Base-by-base conservation (phyloP, 768 basidiomycete genomes). In the Lentinula sp. region DNA sequence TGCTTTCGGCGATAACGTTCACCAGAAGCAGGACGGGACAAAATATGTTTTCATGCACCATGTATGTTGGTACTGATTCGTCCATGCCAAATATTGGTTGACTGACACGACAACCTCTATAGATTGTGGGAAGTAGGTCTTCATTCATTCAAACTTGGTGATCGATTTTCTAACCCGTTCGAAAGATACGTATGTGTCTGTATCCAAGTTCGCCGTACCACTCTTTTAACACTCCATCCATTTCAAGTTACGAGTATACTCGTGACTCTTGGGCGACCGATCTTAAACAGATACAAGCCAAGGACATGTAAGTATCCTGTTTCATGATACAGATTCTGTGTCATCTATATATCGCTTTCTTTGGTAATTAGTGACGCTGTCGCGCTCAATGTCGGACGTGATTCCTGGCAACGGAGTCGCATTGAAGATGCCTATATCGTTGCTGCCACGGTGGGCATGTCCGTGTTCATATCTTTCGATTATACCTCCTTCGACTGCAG, bases 371-470 rank as follows among this genome's bases (percentile, higher is more conserved):
- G 79, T 18, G 85, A 87, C 62, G 87, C 82, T 0, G 77, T 87
- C 57, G 86, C 86, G 0, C 72, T 88, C 43, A 89, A 89, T 70
- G 73, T 87, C 45, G 86, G 87, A 43, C 71, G 73, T 4, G 78
- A 81, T 61, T 63, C 70, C 9, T 88, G 85, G 82, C 80, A 85
- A 63, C 72, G 70, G 13, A 66, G 55, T 4, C 82, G 81, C 57
- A 69, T 85, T 8, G 72, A 67, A 8, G 75, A 76, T 18, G 86
- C 86, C 57, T 83, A 79, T 62, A 76, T 69, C 66, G 83, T 84
- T 6, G 83, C 84, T 6, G 62, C 68, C 13, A 13, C 16, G 7
- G 32, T 23, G 0, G 41, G 20, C 55, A 77, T 85, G 71, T 82
- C 87, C 67, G 68, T 86, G 42, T 84, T 85, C 70, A 66, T 83